These are phyloP conservation scores for Pythium phragmiticola DNA, from an alignment of 352 stramenopile genomes.

Conservation along the genomic window DNA sequence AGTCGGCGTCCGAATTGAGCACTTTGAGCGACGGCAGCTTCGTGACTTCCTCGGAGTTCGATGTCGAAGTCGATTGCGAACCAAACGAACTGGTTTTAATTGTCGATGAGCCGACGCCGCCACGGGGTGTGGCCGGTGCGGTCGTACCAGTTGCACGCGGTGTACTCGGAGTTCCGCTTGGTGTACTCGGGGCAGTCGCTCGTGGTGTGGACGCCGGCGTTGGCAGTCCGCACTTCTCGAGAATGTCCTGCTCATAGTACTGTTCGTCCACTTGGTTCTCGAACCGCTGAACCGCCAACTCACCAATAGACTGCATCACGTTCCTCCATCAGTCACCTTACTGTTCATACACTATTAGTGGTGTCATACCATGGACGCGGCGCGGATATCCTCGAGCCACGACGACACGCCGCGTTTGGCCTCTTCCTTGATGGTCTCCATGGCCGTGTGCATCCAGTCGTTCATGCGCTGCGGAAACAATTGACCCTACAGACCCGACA, in stretches of 20 bases:
- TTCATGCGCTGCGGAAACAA: conserved; percentile 76
- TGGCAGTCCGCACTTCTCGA: conserved; percentile 60
- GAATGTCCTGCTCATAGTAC: conserved; percentile 73
- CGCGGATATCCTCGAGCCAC: conserved; percentile 75
- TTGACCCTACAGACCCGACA: conserved; percentile 42
- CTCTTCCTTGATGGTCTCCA: conserved; percentile 74
- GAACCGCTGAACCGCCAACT: conserved; percentile 63
- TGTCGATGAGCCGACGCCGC: background rate
- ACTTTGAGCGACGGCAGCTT: conserved; percentile 71
- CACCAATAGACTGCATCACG: conserved; percentile 46
- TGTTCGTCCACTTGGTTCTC: conserved; percentile 79
- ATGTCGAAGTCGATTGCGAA: conserved; percentile 10
- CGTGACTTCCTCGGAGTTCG: conserved; percentile 29
- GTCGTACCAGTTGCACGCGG: conserved; percentile 1
- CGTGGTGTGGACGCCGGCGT: conserved; percentile 18
- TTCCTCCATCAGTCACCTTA: background rate
- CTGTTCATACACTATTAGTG: background rate
- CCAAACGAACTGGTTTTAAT: conserved; percentile 8
- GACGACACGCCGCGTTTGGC: conserved; percentile 58
- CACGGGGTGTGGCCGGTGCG: conserved; percentile 4
- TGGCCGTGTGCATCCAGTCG: conserved; percentile 73
- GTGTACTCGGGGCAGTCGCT: conserved; percentile 1
- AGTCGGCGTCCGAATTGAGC: conserved; percentile 64
- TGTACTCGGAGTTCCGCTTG: background rate
- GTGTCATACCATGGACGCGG: conserved; percentile 43